These are phyloP conservation scores for Russula earlei DNA, from an alignment of 768 basidiomycete genomes.

Conservation along the genomic window DNA sequence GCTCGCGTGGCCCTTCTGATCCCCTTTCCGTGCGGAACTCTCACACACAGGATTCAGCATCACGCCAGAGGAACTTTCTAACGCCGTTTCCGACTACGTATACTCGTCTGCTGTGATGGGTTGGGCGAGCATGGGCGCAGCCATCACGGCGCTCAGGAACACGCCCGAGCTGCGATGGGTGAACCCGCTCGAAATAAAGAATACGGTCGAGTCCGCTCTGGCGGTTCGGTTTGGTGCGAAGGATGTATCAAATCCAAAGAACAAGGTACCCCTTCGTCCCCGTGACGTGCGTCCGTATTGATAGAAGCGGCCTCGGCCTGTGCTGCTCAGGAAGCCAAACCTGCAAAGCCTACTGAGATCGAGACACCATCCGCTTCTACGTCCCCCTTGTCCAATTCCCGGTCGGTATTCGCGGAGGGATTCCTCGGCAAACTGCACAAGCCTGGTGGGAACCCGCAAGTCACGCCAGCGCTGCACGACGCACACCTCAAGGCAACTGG, in stretches of 20 bases:
- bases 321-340: slow-evolving; percentile 33
- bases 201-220: slow-evolving; percentile 63
- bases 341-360: slow-evolving; percentile 26
- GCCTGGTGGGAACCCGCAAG: slow-evolving; percentile 89
- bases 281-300: neutral
- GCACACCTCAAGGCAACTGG: slow-evolving; percentile 72
- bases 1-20: neutral
- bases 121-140: slow-evolving; percentile 68
- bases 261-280: slow-evolving; percentile 38
- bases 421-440: slow-evolving; percentile 89
- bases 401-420: slow-evolving; percentile 84
- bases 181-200: slow-evolving; percentile 75
- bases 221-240: slow-evolving; percentile 63
- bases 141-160: slow-evolving; percentile 53
- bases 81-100: slow-evolving; percentile 49
- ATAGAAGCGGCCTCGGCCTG: neutral
- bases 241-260: slow-evolving; percentile 53
- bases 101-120: slow-evolving; percentile 45
- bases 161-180: slow-evolving; percentile 71
- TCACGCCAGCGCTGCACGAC: slow-evolving; percentile 65
- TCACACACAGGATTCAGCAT: slow-evolving; percentile 64
- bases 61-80: slow-evolving; percentile 51
- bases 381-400: slow-evolving; percentile 27
- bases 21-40: neutral
- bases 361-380: slow-evolving; percentile 30